Conservation (phyloP, 257 asterid species). For the Paulownia fortunei region DNA sequence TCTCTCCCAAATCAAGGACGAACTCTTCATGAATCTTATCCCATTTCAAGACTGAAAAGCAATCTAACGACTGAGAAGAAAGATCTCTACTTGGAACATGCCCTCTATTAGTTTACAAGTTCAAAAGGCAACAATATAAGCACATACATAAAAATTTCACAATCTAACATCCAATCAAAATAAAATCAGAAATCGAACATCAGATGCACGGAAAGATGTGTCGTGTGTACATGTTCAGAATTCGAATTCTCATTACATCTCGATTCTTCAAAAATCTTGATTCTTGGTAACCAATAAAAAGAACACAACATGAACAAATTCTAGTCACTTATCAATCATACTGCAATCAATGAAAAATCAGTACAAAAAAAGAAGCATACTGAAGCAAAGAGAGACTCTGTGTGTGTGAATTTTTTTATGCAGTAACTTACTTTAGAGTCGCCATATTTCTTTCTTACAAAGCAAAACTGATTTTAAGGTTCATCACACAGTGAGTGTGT, state of each 20-base stretch:
- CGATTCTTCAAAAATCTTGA: constrained; percentile 13
- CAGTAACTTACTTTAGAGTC: constrained; percentile 25
- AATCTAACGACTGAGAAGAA: background rate
- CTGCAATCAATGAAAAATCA: background rate
- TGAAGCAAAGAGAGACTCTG: constrained; percentile 1
- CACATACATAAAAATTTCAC: background rate
- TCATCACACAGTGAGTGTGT: background rate
- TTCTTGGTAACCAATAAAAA: background rate
- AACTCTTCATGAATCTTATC: background rate
- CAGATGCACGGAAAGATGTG: too few species aligned
- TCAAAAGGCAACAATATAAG: background rate
- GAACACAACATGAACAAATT: background rate
- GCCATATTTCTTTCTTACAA: constrained; percentile 15
- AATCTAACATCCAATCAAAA: background rate
- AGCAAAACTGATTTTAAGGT: background rate
- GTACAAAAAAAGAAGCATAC: background rate
- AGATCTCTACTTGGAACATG: constrained; percentile 14
- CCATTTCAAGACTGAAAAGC: background rate
- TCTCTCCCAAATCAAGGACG: background rate
- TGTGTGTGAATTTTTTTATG: background rate
- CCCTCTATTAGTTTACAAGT: background rate
- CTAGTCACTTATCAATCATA: background rate
- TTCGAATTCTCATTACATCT: background rate
- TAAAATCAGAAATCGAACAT: background rate
- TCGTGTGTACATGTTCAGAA: too few species aligned